Evolutionary conservation across 805 yeast species (phyloP), one percentile per base, ranked within the genome.

Genomic region (Barnettozyma salicaria): DNA sequence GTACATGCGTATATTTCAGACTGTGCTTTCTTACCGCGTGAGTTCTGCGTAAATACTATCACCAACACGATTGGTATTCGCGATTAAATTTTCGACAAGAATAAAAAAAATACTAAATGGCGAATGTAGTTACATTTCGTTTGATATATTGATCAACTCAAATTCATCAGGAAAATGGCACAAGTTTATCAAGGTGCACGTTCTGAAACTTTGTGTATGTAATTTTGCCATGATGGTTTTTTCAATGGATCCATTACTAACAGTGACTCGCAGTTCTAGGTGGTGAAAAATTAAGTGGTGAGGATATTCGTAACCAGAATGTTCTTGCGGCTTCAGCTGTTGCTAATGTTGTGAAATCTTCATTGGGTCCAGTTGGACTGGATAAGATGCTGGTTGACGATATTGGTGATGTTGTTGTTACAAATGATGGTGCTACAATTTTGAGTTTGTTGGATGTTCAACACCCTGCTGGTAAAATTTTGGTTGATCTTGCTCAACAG

Each of bases 321-420:
- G 96, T 94, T 14, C 65, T 88, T 56, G 98, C 98, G 6, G 92
- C 97, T 69, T 89, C 89, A 60, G 98, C 98, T 16, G 98, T 92
- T 18, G 98, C 97, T 30, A 97, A 92, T 61, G 74, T 92, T 41
- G 98, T 90, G 31, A 90, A 90, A 61, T 80, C 96, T 11, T 89
- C 97, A 2, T 68, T 92, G 40, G 99, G 99, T 5, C 99, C 99
- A 7, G 97, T 92, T 24, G 99, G 99, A 19, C 71, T 92, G 36
- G 99, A 92, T 66, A 92, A 92, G 67, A 92, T 92, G 96, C 72
- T 92, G 32, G 99, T 92, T 27, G 99, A 92, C 63, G 98, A 92
- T 56, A 94, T 92, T 63, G 98, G 98, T 46, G 98, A 94, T 64
- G 97, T 92, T 31, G 89, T 96, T 6, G 97, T 92, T 34, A 92